A percentile compares a stretch with the other conserved stretches of the same genome.
These are phyloP conservation scores for Nevesoporus exiguus DNA, from an alignment of 768 basidiomycete genomes.

Conservation along the genomic window DNA sequence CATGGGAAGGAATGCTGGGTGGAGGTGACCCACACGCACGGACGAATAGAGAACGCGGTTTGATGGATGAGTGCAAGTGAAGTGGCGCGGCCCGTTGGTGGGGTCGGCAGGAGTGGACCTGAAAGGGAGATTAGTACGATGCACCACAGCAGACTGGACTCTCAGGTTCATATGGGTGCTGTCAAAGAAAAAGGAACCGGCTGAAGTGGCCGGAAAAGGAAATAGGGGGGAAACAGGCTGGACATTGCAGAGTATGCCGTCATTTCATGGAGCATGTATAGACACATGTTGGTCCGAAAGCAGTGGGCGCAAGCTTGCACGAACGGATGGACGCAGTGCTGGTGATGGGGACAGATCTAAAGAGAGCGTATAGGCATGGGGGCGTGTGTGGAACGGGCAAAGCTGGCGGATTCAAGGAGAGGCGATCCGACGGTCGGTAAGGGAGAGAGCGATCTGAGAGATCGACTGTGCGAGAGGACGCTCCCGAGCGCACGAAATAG, in stretches of 20 bases:
- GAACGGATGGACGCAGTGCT: background rate
- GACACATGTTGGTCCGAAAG: conserved; percentile 12
- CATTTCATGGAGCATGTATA: conserved; percentile 6
- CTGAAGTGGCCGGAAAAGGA: conserved; percentile 10
- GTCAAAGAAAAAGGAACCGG: background rate
- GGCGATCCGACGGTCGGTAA: background rate
- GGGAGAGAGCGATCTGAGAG: conserved; percentile 1
- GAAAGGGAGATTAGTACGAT: background rate
- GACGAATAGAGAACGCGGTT: background rate
- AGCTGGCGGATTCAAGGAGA: too few species aligned
- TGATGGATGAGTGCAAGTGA: background rate
- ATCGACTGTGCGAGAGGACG: conserved; percentile 12
- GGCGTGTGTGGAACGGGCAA: too few species aligned
- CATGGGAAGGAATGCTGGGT: background rate
- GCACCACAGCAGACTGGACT: background rate
- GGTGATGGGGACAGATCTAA: background rate
- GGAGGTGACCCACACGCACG: background rate
- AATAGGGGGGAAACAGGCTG: conserved; percentile 3
- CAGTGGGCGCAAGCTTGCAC: conserved; percentile 15
- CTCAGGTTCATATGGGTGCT: conserved; percentile 10
- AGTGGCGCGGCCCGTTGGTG: background rate
- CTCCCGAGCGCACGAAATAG: conserved; percentile 11
- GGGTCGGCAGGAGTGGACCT: background rate
- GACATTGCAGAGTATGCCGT: conserved; percentile 8
- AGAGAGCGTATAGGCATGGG: too few species aligned